Percentiles rank a stretch among this genome's conserved stretches.
Evolutionary conservation across 78 protist species (phyloP).

Genomic region (Dictyostelium brefeldianum): DNA sequence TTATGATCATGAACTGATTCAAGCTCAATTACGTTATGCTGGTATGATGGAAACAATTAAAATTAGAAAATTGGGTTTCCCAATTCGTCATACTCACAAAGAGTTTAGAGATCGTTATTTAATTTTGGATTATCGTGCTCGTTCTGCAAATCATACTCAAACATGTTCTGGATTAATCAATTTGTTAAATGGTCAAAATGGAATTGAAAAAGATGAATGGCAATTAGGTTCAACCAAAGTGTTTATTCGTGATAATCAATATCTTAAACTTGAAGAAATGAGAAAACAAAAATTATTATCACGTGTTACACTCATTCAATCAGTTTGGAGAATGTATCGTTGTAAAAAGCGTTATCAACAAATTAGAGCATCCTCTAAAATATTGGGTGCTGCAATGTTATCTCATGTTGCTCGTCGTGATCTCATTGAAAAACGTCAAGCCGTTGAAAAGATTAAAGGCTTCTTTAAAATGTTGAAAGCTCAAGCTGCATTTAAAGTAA

Average conservation of each 20-base stretch:
- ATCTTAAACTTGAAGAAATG: conserved; percentile 22
- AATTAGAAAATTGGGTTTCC: conserved; percentile 93
- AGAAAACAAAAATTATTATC: conserved; percentile 45
- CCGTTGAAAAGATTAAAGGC: conserved; percentile 46
- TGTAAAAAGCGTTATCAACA: conserved; percentile 28
- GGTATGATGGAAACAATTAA: conserved; percentile 92
- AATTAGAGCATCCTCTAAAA: neutral
- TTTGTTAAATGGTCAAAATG: neutral
- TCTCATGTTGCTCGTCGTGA: conserved; percentile 18
- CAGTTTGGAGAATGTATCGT: conserved; percentile 54
- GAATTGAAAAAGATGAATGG: conserved; percentile 44
- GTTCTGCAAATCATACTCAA: conserved; percentile 24
- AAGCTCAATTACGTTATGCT: conserved; percentile 91
- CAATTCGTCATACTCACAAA: conserved; percentile 84
- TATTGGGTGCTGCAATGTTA: conserved; percentile 34
- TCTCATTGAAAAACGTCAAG: conserved; percentile 23
- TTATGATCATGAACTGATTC: conserved; percentile 62
- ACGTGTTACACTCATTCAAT: conserved; percentile 42
- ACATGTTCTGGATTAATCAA: conserved; percentile 20
- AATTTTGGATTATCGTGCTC: conserved; percentile 34
- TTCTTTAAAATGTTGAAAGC: conserved; percentile 55
- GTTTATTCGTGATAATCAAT: conserved; percentile 80
- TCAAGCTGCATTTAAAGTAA: conserved; percentile 6
- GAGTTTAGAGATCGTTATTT: conserved; percentile 86
- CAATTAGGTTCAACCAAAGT: conserved; percentile 79